A percentile compares a stretch with the other conserved stretches of the same genome.
These are phyloP conservation scores for Aegilops umbellulata DNA, from an alignment of 176 grass and related monocot genomes.

Conservation along the genomic window DNA sequence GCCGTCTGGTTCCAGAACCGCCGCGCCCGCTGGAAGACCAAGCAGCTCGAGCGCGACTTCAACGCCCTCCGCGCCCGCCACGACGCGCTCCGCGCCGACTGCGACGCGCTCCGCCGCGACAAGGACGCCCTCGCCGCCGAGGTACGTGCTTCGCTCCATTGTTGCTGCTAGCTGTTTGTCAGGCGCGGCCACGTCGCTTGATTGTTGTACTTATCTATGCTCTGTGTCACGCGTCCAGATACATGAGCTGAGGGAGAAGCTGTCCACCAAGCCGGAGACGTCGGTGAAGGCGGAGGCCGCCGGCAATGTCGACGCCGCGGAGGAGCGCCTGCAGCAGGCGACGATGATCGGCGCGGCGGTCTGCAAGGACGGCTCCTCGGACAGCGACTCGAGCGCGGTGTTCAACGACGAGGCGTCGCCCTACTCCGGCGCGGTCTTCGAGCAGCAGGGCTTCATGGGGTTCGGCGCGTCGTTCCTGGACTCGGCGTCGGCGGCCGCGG, in stretches of 20 bases:
- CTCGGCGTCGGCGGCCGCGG: constrained; percentile 2
- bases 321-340: constrained; percentile 15
- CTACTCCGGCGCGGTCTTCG: constrained; percentile 33
- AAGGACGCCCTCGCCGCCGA: constrained; percentile 64
- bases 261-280: constrained; percentile 7
- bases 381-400: constrained; percentile 79
- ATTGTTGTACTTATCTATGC: neutral
- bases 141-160: constrained; percentile 1
- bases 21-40: constrained; percentile 91
- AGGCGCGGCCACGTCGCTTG: neutral
- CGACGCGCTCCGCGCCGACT: constrained; percentile 65
- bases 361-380: constrained; percentile 71
- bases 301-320: constrained; percentile 6
- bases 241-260: constrained; percentile 47
- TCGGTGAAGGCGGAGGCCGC: constrained; percentile 19
- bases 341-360: neutral
- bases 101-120: constrained; percentile 69
- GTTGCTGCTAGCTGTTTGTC: neutral
- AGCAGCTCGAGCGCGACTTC: constrained; percentile 86
- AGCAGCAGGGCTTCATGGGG: constrained; percentile 17
- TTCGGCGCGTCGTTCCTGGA: constrained; percentile 36
- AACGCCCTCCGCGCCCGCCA: constrained; percentile 58
- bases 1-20: constrained; percentile 99
- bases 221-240: constrained; percentile 21
- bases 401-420: constrained; percentile 63